A percentile compares a stretch with the other conserved stretches of the same genome.
phyloP scores from a whole-genome alignment of 257 asterid species.

The Solanum corneliomulleri region DNA sequence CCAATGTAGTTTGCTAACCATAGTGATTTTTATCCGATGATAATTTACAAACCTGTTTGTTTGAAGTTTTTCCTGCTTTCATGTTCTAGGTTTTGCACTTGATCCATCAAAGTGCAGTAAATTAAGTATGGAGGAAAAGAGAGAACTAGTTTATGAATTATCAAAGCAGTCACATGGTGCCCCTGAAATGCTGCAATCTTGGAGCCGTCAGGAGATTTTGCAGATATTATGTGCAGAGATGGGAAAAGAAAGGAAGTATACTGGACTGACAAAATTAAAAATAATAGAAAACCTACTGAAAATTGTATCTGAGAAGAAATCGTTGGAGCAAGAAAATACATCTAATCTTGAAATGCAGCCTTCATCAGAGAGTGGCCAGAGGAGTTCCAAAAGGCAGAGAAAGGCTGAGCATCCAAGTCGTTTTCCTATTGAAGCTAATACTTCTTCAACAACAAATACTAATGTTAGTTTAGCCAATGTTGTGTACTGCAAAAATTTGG shows the following conservation, averaged over 20 bases:
- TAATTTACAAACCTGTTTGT: background rate
- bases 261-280: slow-evolving; percentile 79
- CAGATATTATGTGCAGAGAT: slow-evolving; percentile 89
- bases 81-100: slow-evolving; percentile 37
- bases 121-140: slow-evolving; percentile 68
- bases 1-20: background rate
- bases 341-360: slow-evolving; percentile 23
- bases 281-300: slow-evolving; percentile 76
- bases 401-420: slow-evolving; percentile 41
- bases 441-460: slow-evolving; percentile 11
- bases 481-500: slow-evolving; percentile 66
- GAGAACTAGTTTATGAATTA: slow-evolving; percentile 65
- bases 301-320: slow-evolving; percentile 57
- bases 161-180: slow-evolving; percentile 66
- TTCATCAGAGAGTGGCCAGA: slow-evolving; percentile 35
- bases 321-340: slow-evolving; percentile 21
- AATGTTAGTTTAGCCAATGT: slow-evolving; percentile 17
- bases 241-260: slow-evolving; percentile 91
- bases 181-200: slow-evolving; percentile 60
- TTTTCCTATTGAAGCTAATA: slow-evolving; percentile 15
- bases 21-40: background rate
- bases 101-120: slow-evolving; percentile 71
- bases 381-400: slow-evolving; percentile 63
- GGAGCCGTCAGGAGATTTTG: slow-evolving; percentile 94
- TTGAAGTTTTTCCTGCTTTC: background rate